A percentile compares a stretch with the other conserved stretches of the same genome.
phyloP scores from a whole-genome alignment of 805 yeast genomes.

The Zygosaccharomyces bisporus region DNA sequence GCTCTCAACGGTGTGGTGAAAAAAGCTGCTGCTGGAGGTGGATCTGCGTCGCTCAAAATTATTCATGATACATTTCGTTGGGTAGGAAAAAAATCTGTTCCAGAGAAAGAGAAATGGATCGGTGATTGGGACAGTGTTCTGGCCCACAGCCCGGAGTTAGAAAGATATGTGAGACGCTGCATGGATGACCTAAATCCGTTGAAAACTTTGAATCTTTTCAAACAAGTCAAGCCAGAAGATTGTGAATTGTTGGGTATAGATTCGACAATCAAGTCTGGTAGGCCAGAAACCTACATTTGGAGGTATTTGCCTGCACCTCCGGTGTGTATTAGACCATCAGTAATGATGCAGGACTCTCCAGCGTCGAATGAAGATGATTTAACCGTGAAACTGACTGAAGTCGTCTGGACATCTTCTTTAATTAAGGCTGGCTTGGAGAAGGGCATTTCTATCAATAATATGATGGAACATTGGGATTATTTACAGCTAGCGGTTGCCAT shows the following conservation, averaged over 20 bases:
- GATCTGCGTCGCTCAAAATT: constrained; percentile 90
- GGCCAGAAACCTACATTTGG: constrained; percentile 97
- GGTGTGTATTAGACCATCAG: constrained; percentile 97
- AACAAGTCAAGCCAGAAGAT: constrained; percentile 78
- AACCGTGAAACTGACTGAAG: constrained; percentile 92
- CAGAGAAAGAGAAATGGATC: constrained; percentile 85
- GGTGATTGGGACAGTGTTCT: constrained; percentile 76
- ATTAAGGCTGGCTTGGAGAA: constrained; percentile 93
- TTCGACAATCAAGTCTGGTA: constrained; percentile 70
- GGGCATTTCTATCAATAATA: constrained; percentile 85
- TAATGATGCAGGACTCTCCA: constrained; percentile 79
- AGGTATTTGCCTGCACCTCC: constrained; percentile 98
- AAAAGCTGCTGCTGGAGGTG: constrained; percentile 87
- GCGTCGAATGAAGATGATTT: constrained; percentile 96
- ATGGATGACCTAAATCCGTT: constrained; percentile 93
- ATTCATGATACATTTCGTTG: constrained; percentile 95
- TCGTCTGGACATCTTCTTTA: constrained; percentile 93
- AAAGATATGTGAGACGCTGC: constrained; percentile 78
- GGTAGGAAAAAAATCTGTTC: constrained; percentile 84
- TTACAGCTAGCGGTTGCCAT: constrained; percentile 92
- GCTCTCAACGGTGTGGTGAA: constrained; percentile 94
- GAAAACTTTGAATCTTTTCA: constrained; percentile 80
- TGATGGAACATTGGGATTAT: constrained; percentile 99
- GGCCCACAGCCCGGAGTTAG: constrained; percentile 78
- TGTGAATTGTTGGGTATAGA: constrained; percentile 92